phyloP scores from a whole-genome alignment of 495 filamentous ascomycete genomes.

The Aspergillus egyptiacus region DNA sequence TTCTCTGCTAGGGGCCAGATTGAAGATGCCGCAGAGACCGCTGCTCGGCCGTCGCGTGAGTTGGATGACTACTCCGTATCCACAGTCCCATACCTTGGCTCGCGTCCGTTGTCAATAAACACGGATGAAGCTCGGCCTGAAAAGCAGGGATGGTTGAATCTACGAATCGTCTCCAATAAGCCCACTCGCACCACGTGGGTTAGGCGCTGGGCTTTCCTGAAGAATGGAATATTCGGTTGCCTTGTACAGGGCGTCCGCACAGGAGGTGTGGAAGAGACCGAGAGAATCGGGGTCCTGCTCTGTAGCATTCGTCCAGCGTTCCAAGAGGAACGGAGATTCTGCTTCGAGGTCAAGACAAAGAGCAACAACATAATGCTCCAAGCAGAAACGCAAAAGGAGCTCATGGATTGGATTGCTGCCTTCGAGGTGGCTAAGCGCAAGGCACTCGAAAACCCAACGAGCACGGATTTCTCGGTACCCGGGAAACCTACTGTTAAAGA shows the following conservation, averaged over 20 bases:
- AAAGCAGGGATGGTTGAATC: conserved; percentile 93
- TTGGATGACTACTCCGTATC: conserved; percentile 86
- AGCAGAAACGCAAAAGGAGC: conserved; percentile 82
- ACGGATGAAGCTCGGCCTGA: conserved; percentile 47
- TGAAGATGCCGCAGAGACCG: conserved; percentile 67
- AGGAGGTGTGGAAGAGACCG: conserved; percentile 87
- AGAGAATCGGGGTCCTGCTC: conserved; percentile 90
- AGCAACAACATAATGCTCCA: conserved; percentile 84
- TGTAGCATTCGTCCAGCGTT: conserved; percentile 88
- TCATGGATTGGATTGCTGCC: conserved; percentile 85
- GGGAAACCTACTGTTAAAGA: conserved; percentile 55
- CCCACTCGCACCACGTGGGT: conserved; percentile 84
- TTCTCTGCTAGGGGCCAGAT: conserved; percentile 73
- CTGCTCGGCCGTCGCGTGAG: conserved; percentile 75
- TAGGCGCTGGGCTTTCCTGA: conserved; percentile 89
- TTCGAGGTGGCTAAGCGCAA: conserved; percentile 92
- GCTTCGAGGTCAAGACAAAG: conserved; percentile 98
- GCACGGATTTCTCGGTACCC: conserved; percentile 52
- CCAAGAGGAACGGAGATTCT: conserved; percentile 89
- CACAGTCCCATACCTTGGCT: conserved; percentile 79
- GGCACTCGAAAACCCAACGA: conserved; percentile 72
- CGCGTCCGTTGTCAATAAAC: conserved; percentile 56
- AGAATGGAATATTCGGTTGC: conserved; percentile 94
- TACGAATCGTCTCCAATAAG: conserved; percentile 78
- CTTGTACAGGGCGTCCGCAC: conserved; percentile 78